These are phyloP conservation scores for Boletus rubropictus DNA, from an alignment of 768 basidiomycete genomes.

Conservation along the genomic window DNA sequence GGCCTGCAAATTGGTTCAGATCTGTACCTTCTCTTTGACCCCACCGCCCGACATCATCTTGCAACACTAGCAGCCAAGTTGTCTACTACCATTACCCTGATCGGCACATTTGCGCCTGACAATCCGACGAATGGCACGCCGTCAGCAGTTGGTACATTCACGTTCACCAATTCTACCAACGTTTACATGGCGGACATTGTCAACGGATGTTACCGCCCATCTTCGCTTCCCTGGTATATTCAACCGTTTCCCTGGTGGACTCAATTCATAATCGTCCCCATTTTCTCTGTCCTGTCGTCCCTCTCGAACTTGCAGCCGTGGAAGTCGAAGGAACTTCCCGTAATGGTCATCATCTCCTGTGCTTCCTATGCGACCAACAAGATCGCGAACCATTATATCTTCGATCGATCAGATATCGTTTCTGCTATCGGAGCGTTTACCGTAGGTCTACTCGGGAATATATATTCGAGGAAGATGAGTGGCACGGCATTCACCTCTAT, in stretches of 20 bases:
- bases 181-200: slow-evolving; percentile 43
- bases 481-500: slow-evolving; percentile 88
- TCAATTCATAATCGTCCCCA: slow-evolving; percentile 67
- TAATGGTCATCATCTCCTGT: slow-evolving; percentile 85
- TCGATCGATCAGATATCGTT: slow-evolving; percentile 78
- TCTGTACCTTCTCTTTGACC: slow-evolving; percentile 69
- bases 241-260: slow-evolving; percentile 79
- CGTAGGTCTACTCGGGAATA: slow-evolving; percentile 70
- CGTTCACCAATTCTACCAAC: slow-evolving; percentile 53
- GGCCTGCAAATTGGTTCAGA: slow-evolving; percentile 82
- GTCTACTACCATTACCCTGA: slow-evolving; percentile 44
- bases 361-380: slow-evolving; percentile 75
- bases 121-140: slow-evolving; percentile 37
- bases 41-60: slow-evolving; percentile 45
- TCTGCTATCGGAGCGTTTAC: slow-evolving; percentile 83
- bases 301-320: slow-evolving; percentile 76
- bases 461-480: slow-evolving; percentile 75
- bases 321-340: slow-evolving; percentile 60
- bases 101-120: slow-evolving; percentile 67
- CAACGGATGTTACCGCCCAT: slow-evolving; percentile 68
- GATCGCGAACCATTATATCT: slow-evolving; percentile 78
- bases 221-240: slow-evolving; percentile 67
- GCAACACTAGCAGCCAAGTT: slow-evolving; percentile 48
- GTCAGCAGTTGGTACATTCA: slow-evolving; percentile 57
- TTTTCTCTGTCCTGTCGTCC: slow-evolving; percentile 66